A percentile compares a stretch with the other conserved stretches of the same genome.
These are phyloP conservation scores for Royoungia palumana DNA, from an alignment of 768 basidiomycete species.

Conservation along the genomic window DNA sequence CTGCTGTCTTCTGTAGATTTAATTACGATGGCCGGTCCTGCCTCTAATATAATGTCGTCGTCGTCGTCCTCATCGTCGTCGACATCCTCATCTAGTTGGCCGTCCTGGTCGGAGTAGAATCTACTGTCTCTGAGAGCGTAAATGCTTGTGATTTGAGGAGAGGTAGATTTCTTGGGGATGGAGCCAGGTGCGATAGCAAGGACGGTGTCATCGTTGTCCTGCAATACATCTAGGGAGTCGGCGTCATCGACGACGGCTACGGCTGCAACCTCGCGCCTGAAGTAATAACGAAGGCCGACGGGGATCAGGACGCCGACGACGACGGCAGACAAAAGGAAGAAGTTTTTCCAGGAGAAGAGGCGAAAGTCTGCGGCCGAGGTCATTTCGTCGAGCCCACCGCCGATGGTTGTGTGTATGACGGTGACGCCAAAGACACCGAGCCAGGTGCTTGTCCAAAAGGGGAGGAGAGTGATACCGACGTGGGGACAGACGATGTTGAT, in stretches of 20 bases:
- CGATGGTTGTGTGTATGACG: slow-evolving; percentile 94
- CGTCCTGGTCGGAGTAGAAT: slow-evolving; percentile 40
- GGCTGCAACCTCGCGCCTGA: slow-evolving; percentile 56
- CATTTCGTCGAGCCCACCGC: slow-evolving; percentile 92
- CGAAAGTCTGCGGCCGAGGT: slow-evolving; percentile 91
- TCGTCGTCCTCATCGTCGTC: slow-evolving; percentile 63
- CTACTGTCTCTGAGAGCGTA: slow-evolving; percentile 37
- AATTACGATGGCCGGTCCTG: slow-evolving; percentile 60
- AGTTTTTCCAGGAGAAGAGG: slow-evolving; percentile 88
- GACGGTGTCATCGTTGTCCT: slow-evolving; percentile 44
- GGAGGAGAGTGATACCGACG: slow-evolving; percentile 77
- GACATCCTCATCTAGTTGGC: slow-evolving; percentile 56
- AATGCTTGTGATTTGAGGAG: slow-evolving; percentile 27
- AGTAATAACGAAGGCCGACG: slow-evolving; percentile 83
- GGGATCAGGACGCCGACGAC: slow-evolving; percentile 93
- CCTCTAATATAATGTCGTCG: slow-evolving; percentile 74
- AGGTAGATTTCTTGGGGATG: slow-evolving; percentile 41
- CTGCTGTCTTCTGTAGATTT: slow-evolving; percentile 30
- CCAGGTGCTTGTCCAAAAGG: slow-evolving; percentile 90
- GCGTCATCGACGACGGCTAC: slow-evolving; percentile 36
- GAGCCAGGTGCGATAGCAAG: slow-evolving; percentile 55
- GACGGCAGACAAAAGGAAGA: slow-evolving; percentile 78
- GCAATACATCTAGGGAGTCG: slow-evolving; percentile 33
- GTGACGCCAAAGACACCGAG: slow-evolving; percentile 87
- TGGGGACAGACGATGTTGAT: slow-evolving; percentile 92